Percentiles rank a stretch among this genome's conserved stretches.
These are phyloP conservation scores for Extremus antarcticus DNA, from an alignment of 495 filamentous ascomycete genomes.

Conservation along the genomic window DNA sequence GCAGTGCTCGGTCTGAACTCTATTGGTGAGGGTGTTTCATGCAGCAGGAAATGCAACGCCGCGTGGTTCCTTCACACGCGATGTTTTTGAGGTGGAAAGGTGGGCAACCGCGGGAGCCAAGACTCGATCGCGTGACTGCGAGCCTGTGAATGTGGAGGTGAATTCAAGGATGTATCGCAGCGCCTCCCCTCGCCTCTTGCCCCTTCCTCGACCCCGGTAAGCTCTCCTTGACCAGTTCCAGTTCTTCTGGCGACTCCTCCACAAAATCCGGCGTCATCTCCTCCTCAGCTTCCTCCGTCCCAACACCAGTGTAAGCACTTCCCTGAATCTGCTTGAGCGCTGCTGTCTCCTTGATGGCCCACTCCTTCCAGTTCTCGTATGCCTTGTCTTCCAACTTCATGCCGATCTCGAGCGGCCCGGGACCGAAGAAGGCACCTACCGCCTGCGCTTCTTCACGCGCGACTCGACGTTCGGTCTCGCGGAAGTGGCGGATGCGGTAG, in stretches of 20 bases:
- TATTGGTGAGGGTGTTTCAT: no score
- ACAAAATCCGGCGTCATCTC: constrained; percentile 5
- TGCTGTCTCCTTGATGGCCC: constrained; percentile 52
- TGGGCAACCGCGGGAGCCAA: not conserved
- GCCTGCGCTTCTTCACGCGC: constrained; percentile 79
- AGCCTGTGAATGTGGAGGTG: not conserved
- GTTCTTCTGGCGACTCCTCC: not conserved
- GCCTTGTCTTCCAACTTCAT: constrained; percentile 70
- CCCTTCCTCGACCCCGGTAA: constrained; percentile 19
- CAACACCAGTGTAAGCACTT: constrained; percentile 39
- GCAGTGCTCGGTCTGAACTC: no score
- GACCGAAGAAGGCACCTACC: constrained; percentile 79
- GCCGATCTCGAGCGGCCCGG: constrained; percentile 57
- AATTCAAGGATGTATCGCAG: not conserved
- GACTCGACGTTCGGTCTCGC: constrained; percentile 75
- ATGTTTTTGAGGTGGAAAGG: not conserved
- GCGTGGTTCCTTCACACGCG: no score
- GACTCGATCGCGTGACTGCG: not conserved
- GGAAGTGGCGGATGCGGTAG: constrained; percentile 66
- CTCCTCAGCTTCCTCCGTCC: constrained; percentile 25
- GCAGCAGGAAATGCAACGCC: no score
- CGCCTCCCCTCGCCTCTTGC: constrained; percentile 22
- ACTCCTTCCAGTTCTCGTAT: constrained; percentile 71
- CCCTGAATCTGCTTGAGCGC: constrained; percentile 35
- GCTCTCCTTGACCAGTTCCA: constrained; percentile 3